phyloP scores from a whole-genome alignment of 2,329 filamentous ascomycete genomes.

The Beauveria scarabaeidicola region DNA sequence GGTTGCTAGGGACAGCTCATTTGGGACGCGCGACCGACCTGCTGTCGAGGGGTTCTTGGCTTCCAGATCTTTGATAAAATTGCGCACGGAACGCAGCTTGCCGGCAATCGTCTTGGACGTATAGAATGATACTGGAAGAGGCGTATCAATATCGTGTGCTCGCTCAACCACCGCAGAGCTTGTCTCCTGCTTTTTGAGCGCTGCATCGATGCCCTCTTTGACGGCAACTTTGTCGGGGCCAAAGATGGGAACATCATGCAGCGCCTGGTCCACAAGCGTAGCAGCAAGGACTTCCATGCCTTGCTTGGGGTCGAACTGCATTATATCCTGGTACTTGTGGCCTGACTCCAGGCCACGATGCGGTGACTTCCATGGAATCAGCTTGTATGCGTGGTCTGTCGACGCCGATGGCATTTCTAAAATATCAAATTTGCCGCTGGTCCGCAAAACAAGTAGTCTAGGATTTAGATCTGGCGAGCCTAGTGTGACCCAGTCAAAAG shows the following conservation, averaged over 20 bases:
- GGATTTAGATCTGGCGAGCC: slow-evolving; percentile 46
- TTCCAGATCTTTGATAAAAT: slow-evolving; percentile 24
- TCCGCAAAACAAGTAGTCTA: slow-evolving; percentile 50
- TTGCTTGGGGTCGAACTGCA: slow-evolving; percentile 50
- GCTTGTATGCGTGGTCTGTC: slow-evolving; percentile 48
- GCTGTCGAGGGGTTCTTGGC: slow-evolving; percentile 23
- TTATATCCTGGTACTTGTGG: slow-evolving; percentile 43
- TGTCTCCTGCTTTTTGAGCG: slow-evolving; percentile 28
- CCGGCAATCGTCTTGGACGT: slow-evolving; percentile 36
- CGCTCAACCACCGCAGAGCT: slow-evolving; percentile 28
- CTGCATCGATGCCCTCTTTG: slow-evolving; percentile 32
- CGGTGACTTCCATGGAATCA: slow-evolving; percentile 53
- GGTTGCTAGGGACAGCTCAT: slow-evolving; percentile 30
- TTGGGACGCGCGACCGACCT: slow-evolving; percentile 15
- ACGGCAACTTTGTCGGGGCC: slow-evolving; percentile 41
- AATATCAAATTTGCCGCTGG: slow-evolving; percentile 53
- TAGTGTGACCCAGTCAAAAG: slow-evolving; percentile 59
- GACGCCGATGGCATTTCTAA: slow-evolving; percentile 52
- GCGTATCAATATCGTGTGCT: slow-evolving; percentile 25
- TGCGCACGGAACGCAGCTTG: slow-evolving; percentile 40
- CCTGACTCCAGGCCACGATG: slow-evolving; percentile 48
- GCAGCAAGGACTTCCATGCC: slow-evolving; percentile 45
- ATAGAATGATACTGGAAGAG: slow-evolving; percentile 34
- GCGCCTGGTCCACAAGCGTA: slow-evolving; percentile 42
- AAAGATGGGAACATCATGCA: slow-evolving; percentile 49